Evolutionary conservation across 805 yeast species (phyloP).

Genomic region (Candida caryicola): DNA sequence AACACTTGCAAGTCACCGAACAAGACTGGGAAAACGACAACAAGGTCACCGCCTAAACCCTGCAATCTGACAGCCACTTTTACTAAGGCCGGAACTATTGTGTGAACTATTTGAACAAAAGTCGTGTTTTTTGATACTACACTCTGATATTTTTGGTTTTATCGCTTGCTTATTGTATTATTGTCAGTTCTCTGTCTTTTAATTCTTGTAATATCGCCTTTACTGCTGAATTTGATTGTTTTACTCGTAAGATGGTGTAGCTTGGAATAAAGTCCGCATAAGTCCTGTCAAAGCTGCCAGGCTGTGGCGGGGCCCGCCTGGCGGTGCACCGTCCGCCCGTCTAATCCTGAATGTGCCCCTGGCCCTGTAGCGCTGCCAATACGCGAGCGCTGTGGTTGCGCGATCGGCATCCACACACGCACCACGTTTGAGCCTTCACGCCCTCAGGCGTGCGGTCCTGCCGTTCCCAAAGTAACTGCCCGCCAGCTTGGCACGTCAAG

Average conservation of each 20-base stretch:
- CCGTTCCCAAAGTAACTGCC: too few species aligned
- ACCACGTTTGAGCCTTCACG: too few species aligned
- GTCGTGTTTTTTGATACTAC: conserved; percentile 1
- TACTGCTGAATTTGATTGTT: conserved; percentile 10
- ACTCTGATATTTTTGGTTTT: conserved; percentile 1
- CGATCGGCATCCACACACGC: too few species aligned
- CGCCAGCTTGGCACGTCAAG: too few species aligned
- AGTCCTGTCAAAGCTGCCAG: too few species aligned
- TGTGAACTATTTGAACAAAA: conserved; percentile 1
- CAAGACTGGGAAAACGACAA: conserved; percentile 41
- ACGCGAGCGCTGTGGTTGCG: too few species aligned
- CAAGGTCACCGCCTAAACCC: conserved; percentile 27
- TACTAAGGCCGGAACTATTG: not conserved
- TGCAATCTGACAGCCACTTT: not conserved
- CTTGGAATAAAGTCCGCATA: too few species aligned
- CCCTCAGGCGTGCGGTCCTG: too few species aligned
- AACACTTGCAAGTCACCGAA: conserved; percentile 54
- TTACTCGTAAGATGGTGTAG: not conserved
- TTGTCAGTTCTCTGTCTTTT: conserved; percentile 8
- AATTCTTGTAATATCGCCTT: conserved; percentile 14
- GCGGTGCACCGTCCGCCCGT: too few species aligned
- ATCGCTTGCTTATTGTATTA: not conserved
- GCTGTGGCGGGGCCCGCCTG: too few species aligned
- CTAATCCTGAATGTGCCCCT: too few species aligned
- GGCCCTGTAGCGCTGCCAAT: too few species aligned